Base-by-base conservation (phyloP, 805 yeast genomes). In the Metschnikowia dekortorum region DNA sequence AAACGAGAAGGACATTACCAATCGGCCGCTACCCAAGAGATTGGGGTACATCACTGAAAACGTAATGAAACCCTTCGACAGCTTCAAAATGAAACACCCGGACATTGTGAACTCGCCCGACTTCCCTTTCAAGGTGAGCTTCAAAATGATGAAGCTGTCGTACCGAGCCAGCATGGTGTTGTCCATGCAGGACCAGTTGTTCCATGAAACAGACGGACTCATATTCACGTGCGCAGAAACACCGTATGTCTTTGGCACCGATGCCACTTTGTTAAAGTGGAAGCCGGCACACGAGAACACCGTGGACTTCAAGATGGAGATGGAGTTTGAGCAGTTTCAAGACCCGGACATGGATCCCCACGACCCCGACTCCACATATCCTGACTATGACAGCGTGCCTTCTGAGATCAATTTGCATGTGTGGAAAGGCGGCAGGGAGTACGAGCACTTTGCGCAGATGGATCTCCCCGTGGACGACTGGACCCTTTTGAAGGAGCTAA, bases 231-330 rank as follows among this genome's bases (percentile, higher is more conserved):
- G 96, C 56, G 86, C 95, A 40, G 89, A 83, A 47, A 81, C 92
- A 1, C 95, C 96, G 0, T 94, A 94, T 68, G 75, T 81, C 2
- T 82, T 84, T 54, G 98, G 98, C 11, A 92, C 98, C 1, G 98
- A 94, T 66, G 78, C 82, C 0, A 81, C 89, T 6, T 73, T 94
- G 45, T 70, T 94, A 49, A 94, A 95, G 68, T 94, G 99, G 99
- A 94, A 94, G 63, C 98, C 99, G 2, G 89, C 96, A 10, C 88
- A 88, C 54, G 99, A 92, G 66, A 95, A 94, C 60, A 86, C 97
- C 0, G 81, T 95, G 40, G 99, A 94, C 68, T 94, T 89, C 68
- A 84, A 84, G 63, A 67, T 94, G 52, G 75, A 76, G 33, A 66
- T 89, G 51, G 76, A 77, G 34, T 87, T 88, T 59, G 81, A 83